Evolutionary conservation across 1,284 basidiomycete genomes (phyloP).

Genomic region (Amylostereum chailletii): DNA sequence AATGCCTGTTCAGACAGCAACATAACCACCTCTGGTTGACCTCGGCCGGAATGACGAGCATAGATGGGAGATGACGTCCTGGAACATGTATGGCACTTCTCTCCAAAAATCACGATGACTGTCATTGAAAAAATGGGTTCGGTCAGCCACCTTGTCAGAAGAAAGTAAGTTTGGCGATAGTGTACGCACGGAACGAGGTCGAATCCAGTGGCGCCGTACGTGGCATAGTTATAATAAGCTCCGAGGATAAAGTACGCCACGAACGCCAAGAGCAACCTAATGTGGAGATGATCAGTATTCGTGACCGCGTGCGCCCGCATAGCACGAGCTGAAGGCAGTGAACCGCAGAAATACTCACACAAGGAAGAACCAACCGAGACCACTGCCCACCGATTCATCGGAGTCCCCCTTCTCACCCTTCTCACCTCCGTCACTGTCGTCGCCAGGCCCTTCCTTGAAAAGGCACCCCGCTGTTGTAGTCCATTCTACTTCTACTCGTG

Average conservation of each 20-base stretch:
- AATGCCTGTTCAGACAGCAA: conserved; percentile 46
- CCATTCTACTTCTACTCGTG: conserved; percentile 51
- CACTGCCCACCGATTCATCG: conserved; percentile 46
- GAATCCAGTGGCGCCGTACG: conserved; percentile 69
- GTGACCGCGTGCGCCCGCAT: too few species aligned
- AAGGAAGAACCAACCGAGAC: conserved; percentile 77
- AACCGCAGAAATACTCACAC: conserved; percentile 40
- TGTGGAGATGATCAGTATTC: not conserved
- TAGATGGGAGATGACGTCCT: conserved; percentile 67
- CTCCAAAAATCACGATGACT: conserved; percentile 84
- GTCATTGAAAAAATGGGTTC: conserved; percentile 5
- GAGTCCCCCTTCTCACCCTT: conserved; percentile 19
- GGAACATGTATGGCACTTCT: conserved; percentile 77
- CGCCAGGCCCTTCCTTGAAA: conserved; percentile 24
- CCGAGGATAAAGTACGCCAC: conserved; percentile 64
- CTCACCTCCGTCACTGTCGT: conserved; percentile 21
- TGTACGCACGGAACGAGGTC: conserved; percentile 71
- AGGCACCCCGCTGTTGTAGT: conserved; percentile 41
- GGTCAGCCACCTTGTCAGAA: conserved; percentile 4
- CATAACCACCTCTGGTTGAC: conserved; percentile 63
- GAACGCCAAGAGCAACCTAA: conserved; percentile 59
- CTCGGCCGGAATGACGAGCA: conserved; percentile 63
- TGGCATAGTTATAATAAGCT: conserved; percentile 78
- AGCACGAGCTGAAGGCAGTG: not conserved
- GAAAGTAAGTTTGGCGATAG: not conserved